phyloP scores from a whole-genome alignment of 2,329 filamentous ascomycete genomes.

The Sarocladiaceae sp. region DNA sequence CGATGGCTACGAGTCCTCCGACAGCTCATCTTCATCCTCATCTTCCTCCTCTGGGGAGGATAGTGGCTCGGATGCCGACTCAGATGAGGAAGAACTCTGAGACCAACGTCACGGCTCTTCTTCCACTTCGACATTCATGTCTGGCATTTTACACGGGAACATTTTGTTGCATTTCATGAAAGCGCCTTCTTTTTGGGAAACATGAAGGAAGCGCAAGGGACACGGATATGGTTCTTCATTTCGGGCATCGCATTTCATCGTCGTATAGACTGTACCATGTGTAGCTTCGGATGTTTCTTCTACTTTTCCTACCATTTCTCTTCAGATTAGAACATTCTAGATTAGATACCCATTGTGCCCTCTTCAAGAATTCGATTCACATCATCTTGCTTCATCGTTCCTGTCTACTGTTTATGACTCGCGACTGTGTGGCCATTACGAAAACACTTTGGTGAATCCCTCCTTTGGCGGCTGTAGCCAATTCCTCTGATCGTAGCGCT shows the following conservation, averaged over 20 bases:
- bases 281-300: constrained; percentile 4
- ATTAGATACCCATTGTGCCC: constrained; percentile 9
- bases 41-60: constrained; percentile 32
- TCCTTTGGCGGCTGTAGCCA: constrained; percentile 84
- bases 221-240: constrained; percentile 3
- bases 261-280: constrained; percentile 17
- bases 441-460: constrained; percentile 70
- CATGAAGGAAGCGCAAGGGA: not conserved
- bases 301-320: constrained; percentile 4
- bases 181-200: constrained; percentile 2
- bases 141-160: too few relatives aligned
- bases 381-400: not conserved
- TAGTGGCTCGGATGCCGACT: constrained; percentile 25
- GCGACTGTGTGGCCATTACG: constrained; percentile 17
- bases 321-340: constrained; percentile 1
- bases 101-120: not conserved
- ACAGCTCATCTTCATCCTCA: constrained; percentile 38
- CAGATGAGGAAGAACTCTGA: constrained; percentile 6
- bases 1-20: constrained; percentile 29
- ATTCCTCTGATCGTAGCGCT: constrained; percentile 79
- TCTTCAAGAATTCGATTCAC: not conserved
- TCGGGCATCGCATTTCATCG: not conserved
- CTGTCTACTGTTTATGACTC: not conserved
- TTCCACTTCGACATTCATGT: too few relatives aligned
- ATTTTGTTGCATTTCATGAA: too few relatives aligned